Base-by-base conservation (phyloP, 306 rosid genomes). In the Gastrolobium villosum region DNA sequence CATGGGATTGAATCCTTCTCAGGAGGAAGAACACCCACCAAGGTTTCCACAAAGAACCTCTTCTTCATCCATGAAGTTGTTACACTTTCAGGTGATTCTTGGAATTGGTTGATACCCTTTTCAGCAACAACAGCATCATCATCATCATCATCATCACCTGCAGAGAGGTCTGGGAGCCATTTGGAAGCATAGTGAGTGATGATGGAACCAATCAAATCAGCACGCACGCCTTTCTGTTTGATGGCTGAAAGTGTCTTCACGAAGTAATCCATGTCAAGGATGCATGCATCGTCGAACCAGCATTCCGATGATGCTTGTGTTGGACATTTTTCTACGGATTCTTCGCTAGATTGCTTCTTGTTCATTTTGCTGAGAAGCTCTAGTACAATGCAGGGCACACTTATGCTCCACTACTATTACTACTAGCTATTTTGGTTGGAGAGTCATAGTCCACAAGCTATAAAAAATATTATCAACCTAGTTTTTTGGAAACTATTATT, bases 231-330 rank as follows among this genome's bases (percentile, higher is more conserved):
- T 72, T 95, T 95, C 53, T 91, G 84, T 56, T 91, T 89, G 53
- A 95, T 93, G 72, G 88, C 91, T 37, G 96, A 67, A 35, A 95
- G 89, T 40, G 98, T 95, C 78, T 92, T 95, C 52, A 95, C 91
- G 20, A 95, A 95, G 96, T 87, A 95, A 81, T 95, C 99, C 90
- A 95, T 88, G 90, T 95, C 99, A 37, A 92, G 88, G 7, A 92
- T 89, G 81, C 94, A 87, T 41, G 91, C 90, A 39, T 92, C 98
- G 43, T 95, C 95, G 64, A 95, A 88, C 97, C 97, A 95, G 62
- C 89, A 80, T 62, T 90, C 91, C 1, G 89, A 80, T 0, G 82
- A 75, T 14, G 84, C 76, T 2, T 80, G 89, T 50, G 88, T 69
- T 32, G 85, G 73, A 36, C 52, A 75, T 41, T 81, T 89, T 65